Base-by-base conservation (phyloP, 73 alveolate genomes). In the Paramecium sonneborni region DNA sequence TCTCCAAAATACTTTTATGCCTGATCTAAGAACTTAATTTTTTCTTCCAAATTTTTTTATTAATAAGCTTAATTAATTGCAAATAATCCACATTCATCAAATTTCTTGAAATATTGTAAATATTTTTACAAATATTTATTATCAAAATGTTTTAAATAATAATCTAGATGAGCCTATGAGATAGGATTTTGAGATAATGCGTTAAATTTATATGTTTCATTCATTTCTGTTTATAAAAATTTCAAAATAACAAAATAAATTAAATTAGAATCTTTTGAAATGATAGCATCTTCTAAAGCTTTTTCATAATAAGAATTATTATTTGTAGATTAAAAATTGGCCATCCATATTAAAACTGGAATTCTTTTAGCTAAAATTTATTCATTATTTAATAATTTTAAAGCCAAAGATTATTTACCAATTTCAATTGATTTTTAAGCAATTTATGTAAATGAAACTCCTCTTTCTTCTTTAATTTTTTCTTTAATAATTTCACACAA, bases 291-390 rank as follows among this genome's bases (percentile, higher is more conserved):
- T 0, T 20, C 67, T 35, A 93, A 82, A 1, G 96, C 96, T 43
- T 68, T 93, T 48, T 93, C 94, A 90, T 93, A 88, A 58, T 93
- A 88, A 23, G 92, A 82, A 7, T 56, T 82, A 52, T 52, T 46
- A 14, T 28, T 70, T 20, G 67, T 44, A 41, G 76, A 88, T 70
- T 70, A 70, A 6, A 69, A 69, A 46, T 70, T 88, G 1, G 91
- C 94, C 96, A 93, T 93, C 92, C 93, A 86, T 18, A 93, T 35
- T 20, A 93, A 72, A 9, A 93, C 92, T 9, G 96, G 96, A 15
- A 93, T 93, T 90, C 93, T 35, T 88, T 92, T 93, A n/a, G 92
- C 26, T 14, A 90, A 62, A 34, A 88, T 62, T 9, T 88, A 90
- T 38, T 93, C 96, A 32, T 93, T 34, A 35, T 93, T 92, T 12